These are phyloP conservation scores for Candida glucosophila DNA, from an alignment of 1,139 yeast species.

Conservation along the genomic window DNA sequence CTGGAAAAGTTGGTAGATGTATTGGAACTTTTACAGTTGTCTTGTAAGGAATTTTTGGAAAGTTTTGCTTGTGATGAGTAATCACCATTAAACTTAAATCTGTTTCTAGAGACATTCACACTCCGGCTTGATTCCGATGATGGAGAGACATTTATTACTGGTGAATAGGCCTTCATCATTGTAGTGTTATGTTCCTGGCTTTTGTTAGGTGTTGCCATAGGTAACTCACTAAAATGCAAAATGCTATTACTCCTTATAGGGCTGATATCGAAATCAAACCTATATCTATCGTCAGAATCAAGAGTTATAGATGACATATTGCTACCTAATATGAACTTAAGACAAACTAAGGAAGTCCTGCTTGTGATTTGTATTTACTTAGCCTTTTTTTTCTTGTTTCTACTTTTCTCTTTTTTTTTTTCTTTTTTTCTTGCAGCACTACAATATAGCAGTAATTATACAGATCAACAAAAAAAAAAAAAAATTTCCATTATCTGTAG, in stretches of 20 bases:
- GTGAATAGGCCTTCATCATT: constrained; percentile 2
- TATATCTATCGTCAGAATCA: constrained; percentile 2
- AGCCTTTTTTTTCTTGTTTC: too few relatives aligned
- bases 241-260: too few relatives aligned
- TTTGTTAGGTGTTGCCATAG: too few relatives aligned
- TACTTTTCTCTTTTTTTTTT: neutral
- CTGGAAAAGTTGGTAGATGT: constrained; percentile 2
- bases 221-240: too few relatives aligned
- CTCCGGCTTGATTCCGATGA: constrained; percentile 2
- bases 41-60: constrained; percentile 1
- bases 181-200: constrained; percentile 2
- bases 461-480: too few relatives aligned
- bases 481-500: too few relatives aligned
- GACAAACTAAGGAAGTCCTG: too few relatives aligned
- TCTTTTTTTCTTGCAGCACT: neutral
- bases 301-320: constrained; percentile 2
- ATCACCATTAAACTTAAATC: constrained; percentile 4
- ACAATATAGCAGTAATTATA: too few relatives aligned
- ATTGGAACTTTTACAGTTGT: constrained; percentile 2
- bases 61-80: constrained; percentile 4
- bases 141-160: constrained; percentile 3
- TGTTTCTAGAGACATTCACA: constrained; percentile 3
- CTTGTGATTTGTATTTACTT: too few relatives aligned
- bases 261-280: constrained; percentile 2
- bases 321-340: too few relatives aligned